phyloP scores from a whole-genome alignment of 2,329 filamentous ascomycete species.

The Juglanconis juglandina region DNA sequence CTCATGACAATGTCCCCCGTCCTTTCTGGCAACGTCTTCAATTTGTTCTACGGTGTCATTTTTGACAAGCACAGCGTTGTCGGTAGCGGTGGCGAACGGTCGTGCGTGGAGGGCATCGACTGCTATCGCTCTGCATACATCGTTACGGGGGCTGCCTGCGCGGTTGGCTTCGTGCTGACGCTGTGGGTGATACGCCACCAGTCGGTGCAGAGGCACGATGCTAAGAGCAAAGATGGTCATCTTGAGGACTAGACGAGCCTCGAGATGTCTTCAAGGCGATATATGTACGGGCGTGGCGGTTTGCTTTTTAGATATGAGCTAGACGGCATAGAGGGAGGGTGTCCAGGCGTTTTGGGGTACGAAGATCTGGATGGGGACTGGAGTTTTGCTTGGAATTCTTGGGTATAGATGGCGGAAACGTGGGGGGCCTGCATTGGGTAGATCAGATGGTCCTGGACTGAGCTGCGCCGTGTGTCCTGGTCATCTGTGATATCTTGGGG shows the following conservation, averaged over 20 bases:
- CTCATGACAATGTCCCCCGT: conserved; percentile 89
- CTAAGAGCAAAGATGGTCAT: conserved; percentile 30
- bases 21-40: conserved; percentile 86
- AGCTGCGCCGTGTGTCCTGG: too few species aligned
- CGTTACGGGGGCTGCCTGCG: conserved; percentile 70
- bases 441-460: not conserved
- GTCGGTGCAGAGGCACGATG: conserved; percentile 36
- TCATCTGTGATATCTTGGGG: too few species aligned
- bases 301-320: not conserved
- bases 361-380: not conserved
- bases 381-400: not conserved
- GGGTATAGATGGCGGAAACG: not conserved
- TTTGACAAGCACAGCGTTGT: conserved; percentile 77
- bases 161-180: conserved; percentile 65
- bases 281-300: not conserved
- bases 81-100: conserved; percentile 64
- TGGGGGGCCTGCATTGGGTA: not conserved
- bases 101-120: conserved; percentile 71
- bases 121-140: conserved; percentile 83
- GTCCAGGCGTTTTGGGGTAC: not conserved
- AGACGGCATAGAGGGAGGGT: not conserved
- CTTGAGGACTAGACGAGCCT: conserved; percentile 30
- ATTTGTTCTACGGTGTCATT: conserved; percentile 80
- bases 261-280: not conserved
- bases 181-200: conserved; percentile 68